Base-by-base conservation (phyloP, 1,139 yeast genomes). In the Suzukiozyma palmioleophila region DNA sequence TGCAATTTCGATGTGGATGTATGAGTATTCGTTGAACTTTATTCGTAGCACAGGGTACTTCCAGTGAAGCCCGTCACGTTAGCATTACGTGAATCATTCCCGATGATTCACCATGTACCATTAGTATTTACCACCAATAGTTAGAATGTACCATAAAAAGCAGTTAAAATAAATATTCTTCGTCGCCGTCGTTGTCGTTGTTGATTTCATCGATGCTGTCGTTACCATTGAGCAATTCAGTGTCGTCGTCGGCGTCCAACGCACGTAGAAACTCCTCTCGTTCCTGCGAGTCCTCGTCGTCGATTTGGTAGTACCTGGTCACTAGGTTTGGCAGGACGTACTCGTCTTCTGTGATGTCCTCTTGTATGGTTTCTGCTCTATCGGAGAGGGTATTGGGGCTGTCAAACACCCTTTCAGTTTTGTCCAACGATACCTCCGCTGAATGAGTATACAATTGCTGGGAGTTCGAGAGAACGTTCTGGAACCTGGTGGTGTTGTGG, bases 1-100 rank as follows among this genome's bases (percentile, higher is more conserved):
- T 33, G 92, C 90, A 0, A 64, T 86, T 3, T 79, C 90, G n/a
- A 66, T 88, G 40, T 83, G 81, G 68, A 68, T 79, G 15, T 88
- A 84, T 57, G 95, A 88, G 52, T 62, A 63, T 41, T 43, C 63
- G 2, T 41, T 60, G 30, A 42, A 45, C 31, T 39, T 38, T 33
- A 44, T 47, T 11, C 18, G 29, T 12, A 25, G 26, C 43, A 18
- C 22, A 18, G 7, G 22, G 7, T 18, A 18, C 22, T 18, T 18
- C 7, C 7, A 18, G 7, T 18, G 22, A 18, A 4, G 11, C 22
- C 14, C 31, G 26, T 18, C 22, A 4, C 4, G 22, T 18, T 18
- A 18, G 22, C 22, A 18, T 18, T 18, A 5, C 7, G 22, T 18
- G 7, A 5, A 18, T 18, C 22, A 4, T 18, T 5, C 22, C 22